Conservation (phyloP, 2,329 filamentous ascomycete genomes). For the Geosmithia flava region DNA sequence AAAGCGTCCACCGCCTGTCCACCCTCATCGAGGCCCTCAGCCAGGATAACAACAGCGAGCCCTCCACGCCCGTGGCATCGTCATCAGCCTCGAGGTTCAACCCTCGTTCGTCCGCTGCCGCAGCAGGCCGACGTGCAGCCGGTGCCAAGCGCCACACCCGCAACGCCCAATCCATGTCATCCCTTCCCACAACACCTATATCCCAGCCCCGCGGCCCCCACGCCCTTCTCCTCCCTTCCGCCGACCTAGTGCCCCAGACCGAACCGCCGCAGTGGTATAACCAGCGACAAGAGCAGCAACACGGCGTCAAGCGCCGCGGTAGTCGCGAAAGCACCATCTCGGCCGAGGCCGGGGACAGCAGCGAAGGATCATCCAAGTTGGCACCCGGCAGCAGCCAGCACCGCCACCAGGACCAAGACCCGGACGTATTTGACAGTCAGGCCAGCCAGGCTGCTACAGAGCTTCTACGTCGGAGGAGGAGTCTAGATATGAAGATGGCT, state of each 20-base stretch:
- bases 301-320: conserved; percentile 32
- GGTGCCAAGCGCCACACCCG: conserved; percentile 53
- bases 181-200: conserved; percentile 66
- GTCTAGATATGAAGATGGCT: conserved; percentile 35
- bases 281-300: conserved; percentile 17
- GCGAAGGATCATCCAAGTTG: conserved; percentile 42
- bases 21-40: conserved; percentile 71
- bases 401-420: conserved; percentile 14
- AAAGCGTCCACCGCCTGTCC: conserved; percentile 55
- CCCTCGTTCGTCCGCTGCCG: too few relatives aligned
- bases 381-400: conserved; percentile 30
- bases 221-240: conserved; percentile 45
- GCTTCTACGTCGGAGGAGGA: conserved; percentile 54
- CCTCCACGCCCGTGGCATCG: conserved; percentile 54
- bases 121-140: not conserved
- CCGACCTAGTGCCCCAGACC: conserved; percentile 48
- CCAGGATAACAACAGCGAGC: conserved; percentile 57
- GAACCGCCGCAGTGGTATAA: conserved; percentile 36
- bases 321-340: conserved; percentile 84
- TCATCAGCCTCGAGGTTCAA: conserved; percentile 37
- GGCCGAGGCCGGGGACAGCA: conserved; percentile 40
- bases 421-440: conserved; percentile 57
- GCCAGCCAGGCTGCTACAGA: conserved; percentile 67
- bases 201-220: conserved; percentile 35
- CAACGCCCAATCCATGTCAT: conserved; percentile 73